Percentiles rank a stretch among this genome's conserved stretches.
phyloP scores from a whole-genome alignment of 2,329 filamentous ascomycete genomes.

The Trichoderma sp. region DNA sequence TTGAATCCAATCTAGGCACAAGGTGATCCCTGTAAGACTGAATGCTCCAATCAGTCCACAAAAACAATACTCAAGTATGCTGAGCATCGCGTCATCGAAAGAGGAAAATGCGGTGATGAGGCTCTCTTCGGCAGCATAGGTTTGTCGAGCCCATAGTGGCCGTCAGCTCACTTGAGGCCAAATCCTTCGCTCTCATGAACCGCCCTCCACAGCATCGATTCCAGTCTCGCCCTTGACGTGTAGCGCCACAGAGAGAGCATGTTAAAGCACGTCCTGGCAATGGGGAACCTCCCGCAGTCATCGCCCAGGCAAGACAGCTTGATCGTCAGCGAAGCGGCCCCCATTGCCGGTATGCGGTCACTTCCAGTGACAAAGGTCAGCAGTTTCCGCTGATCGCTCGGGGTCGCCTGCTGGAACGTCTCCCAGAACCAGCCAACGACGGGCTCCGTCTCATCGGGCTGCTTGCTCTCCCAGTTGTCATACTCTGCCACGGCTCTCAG shows the following conservation, averaged over 20 bases:
- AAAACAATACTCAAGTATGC: neutral
- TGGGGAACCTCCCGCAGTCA: conserved; percentile 74
- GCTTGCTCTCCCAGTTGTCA: conserved; percentile 70
- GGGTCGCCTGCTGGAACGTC: conserved; percentile 66
- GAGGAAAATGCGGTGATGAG: neutral
- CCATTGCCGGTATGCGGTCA: conserved; percentile 87
- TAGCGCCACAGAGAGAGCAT: conserved; percentile 77
- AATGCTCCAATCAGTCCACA: neutral
- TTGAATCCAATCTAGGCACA: neutral
- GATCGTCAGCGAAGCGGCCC: conserved; percentile 76
- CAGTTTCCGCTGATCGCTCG: conserved; percentile 73
- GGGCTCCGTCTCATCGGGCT: conserved; percentile 62
- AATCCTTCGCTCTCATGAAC: conserved; percentile 92
- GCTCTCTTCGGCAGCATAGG: neutral
- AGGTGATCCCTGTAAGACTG: conserved; percentile 5
- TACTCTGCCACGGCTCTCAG: conserved; percentile 78
- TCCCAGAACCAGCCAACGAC: conserved; percentile 89
- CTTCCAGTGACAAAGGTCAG: conserved; percentile 88
- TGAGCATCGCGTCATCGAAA: neutral
- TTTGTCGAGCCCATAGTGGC: neutral
- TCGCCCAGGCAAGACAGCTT: conserved; percentile 75
- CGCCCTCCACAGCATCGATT: conserved; percentile 76
- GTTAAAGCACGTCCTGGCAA: conserved; percentile 91
- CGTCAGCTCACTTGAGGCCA: conserved; percentile 68
- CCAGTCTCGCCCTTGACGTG: conserved; percentile 64